Conservation (phyloP, 2,329 filamentous ascomycete species). For the Elsinoe necatrix region DNA sequence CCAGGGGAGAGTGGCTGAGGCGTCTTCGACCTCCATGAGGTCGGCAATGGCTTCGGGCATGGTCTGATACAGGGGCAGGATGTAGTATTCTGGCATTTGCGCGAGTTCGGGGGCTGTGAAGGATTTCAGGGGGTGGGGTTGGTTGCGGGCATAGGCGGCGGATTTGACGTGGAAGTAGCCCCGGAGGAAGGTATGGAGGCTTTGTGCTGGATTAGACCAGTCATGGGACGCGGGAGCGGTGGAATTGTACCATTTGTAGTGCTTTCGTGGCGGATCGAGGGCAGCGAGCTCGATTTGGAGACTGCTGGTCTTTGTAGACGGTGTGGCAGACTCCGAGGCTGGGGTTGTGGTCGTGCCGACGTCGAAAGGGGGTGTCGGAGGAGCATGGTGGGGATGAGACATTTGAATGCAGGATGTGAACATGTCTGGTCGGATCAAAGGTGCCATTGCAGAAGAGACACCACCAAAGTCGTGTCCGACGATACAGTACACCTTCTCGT, state of each 20-base stretch:
- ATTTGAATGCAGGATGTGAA: constrained; percentile 55
- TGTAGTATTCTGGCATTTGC: constrained; percentile 59
- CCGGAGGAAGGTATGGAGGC: constrained; percentile 52
- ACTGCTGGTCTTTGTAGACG: not conserved
- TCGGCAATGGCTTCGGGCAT: constrained; percentile 52
- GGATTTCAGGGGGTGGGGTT: constrained; percentile 44
- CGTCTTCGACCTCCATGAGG: constrained; percentile 48
- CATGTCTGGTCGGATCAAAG: constrained; percentile 55
- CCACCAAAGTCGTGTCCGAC: constrained; percentile 62
- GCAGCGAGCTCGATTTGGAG: constrained; percentile 49
- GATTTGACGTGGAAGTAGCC: constrained; percentile 63
- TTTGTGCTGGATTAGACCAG: constrained; percentile 42
- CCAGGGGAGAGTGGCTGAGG: constrained; percentile 43
- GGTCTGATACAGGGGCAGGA: constrained; percentile 50
- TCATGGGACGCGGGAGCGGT: constrained; percentile 39
- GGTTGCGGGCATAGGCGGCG: constrained; percentile 45
- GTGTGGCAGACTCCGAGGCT: not conserved
- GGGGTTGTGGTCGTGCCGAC: not conserved
- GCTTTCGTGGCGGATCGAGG: constrained; percentile 52
- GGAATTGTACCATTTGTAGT: constrained; percentile 62
- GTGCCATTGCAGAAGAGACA: constrained; percentile 50
- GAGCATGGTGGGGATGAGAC: constrained; percentile 55
- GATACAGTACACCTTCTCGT: constrained; percentile 49
- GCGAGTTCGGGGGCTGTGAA: constrained; percentile 52
- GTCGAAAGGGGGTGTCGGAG: constrained; percentile 43